Evolutionary conservation across 257 asterid species (phyloP), one percentile per base, ranked within the genome.

Genomic region (Petrea volubilis): DNA sequence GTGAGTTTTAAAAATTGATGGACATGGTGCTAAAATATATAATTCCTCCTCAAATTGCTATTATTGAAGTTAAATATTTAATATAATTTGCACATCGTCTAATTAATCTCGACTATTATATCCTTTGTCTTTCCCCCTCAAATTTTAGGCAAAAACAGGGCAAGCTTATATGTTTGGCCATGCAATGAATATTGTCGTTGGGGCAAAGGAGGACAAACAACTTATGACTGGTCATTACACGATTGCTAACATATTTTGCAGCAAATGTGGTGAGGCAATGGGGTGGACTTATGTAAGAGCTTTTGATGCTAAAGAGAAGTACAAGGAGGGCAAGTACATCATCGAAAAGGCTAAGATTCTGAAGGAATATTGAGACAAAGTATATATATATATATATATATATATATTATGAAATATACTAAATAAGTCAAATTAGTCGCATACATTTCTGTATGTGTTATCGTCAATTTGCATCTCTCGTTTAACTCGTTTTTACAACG

Each of bases 221-320:
- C 58, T 85, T 8, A 28, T 82, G 0, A 77, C 76, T 9, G 87
- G 85, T 27, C 4, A 15, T n/a, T 71, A 65, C 82, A 36, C 67
- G 49, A 74, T 79, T 46, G 73, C 84, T 14, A 17, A 23, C 2
- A 80, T 85, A 20, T 75, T 43, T 31, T 85, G 90, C 83, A 43
- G 77, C 64, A 80, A 75, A 52, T 82, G 90, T 58, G 77, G 80
- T 18, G 74, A 57, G 36, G 68, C 27, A 36, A 64, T 82, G 74
- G 87, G 85, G 1, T 85, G 85, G 84, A 82, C 76, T 29, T 82
- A 85, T 59, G 63, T 61, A 3, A 17, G 73, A 14, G 78, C 77
- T 20, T 79, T 64, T 53, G 64, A 70, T 60, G 50, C 70, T 0
- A 28, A 1, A 1, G 28, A 77, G 3, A 44, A 21, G 47, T 82